phyloP scores from a whole-genome alignment of 139 green algal species.

The Chlorella sp. region DNA sequence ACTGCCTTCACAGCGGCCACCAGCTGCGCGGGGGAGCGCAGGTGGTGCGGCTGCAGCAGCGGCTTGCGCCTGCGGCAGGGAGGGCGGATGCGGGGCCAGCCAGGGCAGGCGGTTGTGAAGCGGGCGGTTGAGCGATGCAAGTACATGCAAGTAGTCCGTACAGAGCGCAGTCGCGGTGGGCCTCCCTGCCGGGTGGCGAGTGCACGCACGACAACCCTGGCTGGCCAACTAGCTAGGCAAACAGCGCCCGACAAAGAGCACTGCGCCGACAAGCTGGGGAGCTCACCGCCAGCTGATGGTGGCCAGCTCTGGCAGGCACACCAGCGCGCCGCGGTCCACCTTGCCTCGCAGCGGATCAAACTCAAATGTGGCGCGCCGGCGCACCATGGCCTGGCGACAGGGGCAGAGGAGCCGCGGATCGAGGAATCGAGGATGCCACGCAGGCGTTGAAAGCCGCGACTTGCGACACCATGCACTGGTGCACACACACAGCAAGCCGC shows the following conservation, averaged over 20 bases:
- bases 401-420: no score
- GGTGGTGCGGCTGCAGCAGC: conserved; percentile 11
- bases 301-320: conserved; percentile 17
- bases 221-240: no score
- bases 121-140: background rate
- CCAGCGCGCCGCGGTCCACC: conserved; percentile 40
- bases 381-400: conserved; percentile 42
- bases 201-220: no score
- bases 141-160: no score
- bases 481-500: no score
- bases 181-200: background rate
- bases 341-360: conserved; percentile 35
- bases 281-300: conserved; percentile 38
- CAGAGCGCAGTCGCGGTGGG: background rate
- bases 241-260: background rate
- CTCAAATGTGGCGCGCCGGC: conserved; percentile 39
- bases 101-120: background rate
- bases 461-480: no score
- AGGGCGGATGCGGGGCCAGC: background rate
- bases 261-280: background rate
- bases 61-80: background rate
- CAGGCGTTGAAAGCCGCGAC: no score
- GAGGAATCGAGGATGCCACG: no score
- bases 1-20: background rate
- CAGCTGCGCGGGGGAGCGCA: conserved; percentile 20